Conservation (phyloP, 129 eudicot genomes). For the Cynara cardunculus region DNA sequence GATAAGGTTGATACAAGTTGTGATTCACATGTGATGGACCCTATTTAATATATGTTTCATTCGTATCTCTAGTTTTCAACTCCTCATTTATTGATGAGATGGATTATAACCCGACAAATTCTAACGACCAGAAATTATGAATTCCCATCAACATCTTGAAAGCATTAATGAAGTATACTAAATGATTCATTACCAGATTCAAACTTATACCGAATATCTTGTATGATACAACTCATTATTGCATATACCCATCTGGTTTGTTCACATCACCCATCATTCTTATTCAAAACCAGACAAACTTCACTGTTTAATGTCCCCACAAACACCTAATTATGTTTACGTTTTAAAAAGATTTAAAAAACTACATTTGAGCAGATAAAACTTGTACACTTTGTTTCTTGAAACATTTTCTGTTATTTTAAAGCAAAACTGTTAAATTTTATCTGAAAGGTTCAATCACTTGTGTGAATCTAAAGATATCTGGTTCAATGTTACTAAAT, state of each 20-base stretch:
- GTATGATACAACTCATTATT: constrained; percentile 11
- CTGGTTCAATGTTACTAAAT: constrained; percentile 12
- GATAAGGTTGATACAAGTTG: background rate
- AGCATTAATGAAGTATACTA: constrained; percentile 10
- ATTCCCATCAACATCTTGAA: constrained; percentile 4
- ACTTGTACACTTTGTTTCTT: background rate
- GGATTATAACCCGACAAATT: background rate
- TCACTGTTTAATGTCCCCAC: constrained; percentile 22
- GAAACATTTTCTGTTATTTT: background rate
- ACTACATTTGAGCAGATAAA: background rate
- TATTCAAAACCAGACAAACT: constrained; percentile 1
- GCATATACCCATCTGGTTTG: constrained; percentile 4
- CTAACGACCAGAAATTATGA: background rate
- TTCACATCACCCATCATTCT: constrained; percentile 9
- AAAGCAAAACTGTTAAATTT: background rate
- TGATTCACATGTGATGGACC: background rate
- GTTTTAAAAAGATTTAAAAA: background rate
- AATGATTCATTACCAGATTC: constrained; percentile 2
- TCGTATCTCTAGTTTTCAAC: background rate
- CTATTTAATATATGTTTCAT: background rate
- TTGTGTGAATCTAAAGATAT: background rate
- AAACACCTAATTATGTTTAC: background rate
- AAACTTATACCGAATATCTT: constrained; percentile 1
- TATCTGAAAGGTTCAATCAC: too few relatives aligned
- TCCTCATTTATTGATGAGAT: background rate